Evolutionary conservation across 805 yeast genomes (phyloP), one percentile per base, ranked within the genome.

Genomic region (Candida multigemmis): DNA sequence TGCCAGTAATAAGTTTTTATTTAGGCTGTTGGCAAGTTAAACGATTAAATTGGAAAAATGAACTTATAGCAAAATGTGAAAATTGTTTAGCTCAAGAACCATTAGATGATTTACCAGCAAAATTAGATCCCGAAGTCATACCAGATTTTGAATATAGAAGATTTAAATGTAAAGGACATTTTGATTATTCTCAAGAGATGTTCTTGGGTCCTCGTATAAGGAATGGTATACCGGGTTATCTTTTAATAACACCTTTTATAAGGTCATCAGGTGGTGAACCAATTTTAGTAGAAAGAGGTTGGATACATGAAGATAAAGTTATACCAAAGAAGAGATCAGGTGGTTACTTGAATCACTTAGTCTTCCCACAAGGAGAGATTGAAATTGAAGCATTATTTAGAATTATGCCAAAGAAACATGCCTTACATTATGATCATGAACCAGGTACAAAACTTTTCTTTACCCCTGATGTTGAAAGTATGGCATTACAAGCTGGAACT

Each of bases 1-100:
- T 93, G 78, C 98, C 98, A 0, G 65, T 86, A 1, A 66, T 86
- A 3, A 74, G 95, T 7, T 82, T 89, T 48, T 77, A 76, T 24
- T 58, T 91, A 23, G 98, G 97, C 2, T 71, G 86, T 30, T 91
- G 98, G 98, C 98, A 91, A 57, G 74, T 83, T 24, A 63, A 72
- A 41, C 65, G 98, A 37, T 57, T 91, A 26, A 65, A 71, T 34
- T 91, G 98, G 98, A 91, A 91, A 50, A 80, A 76, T 14, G 71
- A 77, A 35, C 63, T 91, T 35, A 80, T 91, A 34, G 78, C 93
- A 3, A 68, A 71, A 12, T 77, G 89, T 43, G 96, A 91, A 50
- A 85, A 83, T 42, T 61, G 87, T 36, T 56, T 91, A 40, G 75
- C 87, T 0, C 70, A 71, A 31, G 75, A 77, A 3, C 80, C 95